Base-by-base conservation (phyloP, 805 yeast species). In the Hanseniaspora meyeri region DNA sequence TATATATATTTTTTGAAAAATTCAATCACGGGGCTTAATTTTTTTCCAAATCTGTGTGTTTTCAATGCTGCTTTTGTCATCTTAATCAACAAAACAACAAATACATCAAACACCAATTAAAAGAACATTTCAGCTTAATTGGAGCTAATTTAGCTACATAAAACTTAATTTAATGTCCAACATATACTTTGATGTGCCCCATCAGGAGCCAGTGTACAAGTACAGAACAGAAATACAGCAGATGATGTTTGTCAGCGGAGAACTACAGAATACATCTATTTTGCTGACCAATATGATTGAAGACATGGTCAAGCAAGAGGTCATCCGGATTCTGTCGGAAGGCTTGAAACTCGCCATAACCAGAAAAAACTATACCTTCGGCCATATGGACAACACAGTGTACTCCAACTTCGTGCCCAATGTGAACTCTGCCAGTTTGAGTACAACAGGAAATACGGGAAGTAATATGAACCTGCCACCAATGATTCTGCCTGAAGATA, bases 181-280 rank as follows among this genome's bases (percentile, higher is more conserved):
- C 14, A 31, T 56, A 57, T 58, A 55, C n/a, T 31, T 59, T 54
- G 63, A 60, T 65, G 64, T 64, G 57, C 66, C 68, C 49, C 64
- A 72, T 55, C 81, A 81, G 66, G 57, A 53, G 14, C 46, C 47
- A 20, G 51, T 46, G 7, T 82, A 86, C 72, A 82, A 83, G 65
- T 93, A 91, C 69, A 75, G 95, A 57, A 79, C 86, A 40, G 98
- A 93, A 72, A 93, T 93, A 64, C 98, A 93, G 70, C 93, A 87
- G 73, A 93, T 93, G 98, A 93, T 93, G 98, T 93, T 93, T 74
- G 98, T 93, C 57, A 78, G 85, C 56, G 98, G 98, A 2, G 97
- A 93, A 67, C 81, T 93, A 0, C 87, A 86, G 62, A 98, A 93
- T 64, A 95, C 97, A 1, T 95, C 97, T 0, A 77, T 84, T 16